A percentile compares a stretch with the other conserved stretches of the same genome.
Evolutionary conservation across 2,329 filamentous ascomycete species (phyloP).

Genomic region (Neurospora sp.): DNA sequence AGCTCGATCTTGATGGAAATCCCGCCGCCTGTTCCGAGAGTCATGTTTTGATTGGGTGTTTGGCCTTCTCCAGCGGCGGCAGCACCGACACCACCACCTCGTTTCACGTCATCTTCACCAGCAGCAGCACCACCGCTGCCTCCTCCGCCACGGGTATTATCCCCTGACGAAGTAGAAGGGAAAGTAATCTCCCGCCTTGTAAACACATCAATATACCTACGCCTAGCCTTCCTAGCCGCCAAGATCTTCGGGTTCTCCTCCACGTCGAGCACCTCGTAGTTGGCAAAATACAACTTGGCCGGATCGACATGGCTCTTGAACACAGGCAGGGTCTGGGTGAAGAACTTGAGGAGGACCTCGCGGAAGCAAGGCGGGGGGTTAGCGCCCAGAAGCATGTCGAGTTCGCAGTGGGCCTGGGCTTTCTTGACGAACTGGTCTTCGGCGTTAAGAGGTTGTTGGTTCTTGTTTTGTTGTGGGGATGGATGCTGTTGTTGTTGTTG

Average conservation of each 20-base stretch:
- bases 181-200: slow-evolving; percentile 27
- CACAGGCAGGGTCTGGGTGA: slow-evolving; percentile 46
- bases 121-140: neutral
- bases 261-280: slow-evolving; percentile 60
- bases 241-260: slow-evolving; percentile 45
- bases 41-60: neutral
- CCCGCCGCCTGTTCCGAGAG: slow-evolving; percentile 1
- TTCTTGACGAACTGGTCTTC: slow-evolving; percentile 35
- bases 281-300: slow-evolving; percentile 60
- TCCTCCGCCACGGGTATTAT: neutral
- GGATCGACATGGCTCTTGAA: slow-evolving; percentile 53
- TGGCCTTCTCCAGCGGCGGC: neutral
- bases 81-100: neutral
- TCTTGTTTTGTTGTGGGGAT: slow-evolving; percentile 13
- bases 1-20: slow-evolving; percentile 27
- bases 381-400: slow-evolving; percentile 40
- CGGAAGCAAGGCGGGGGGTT: slow-evolving; percentile 37
- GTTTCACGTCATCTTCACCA: neutral
- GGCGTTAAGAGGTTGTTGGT: slow-evolving; percentile 25
- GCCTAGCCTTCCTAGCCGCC: slow-evolving; percentile 25
- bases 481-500: slow-evolving; percentile 20
- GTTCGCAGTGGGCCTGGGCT: slow-evolving; percentile 39
- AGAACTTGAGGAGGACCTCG: slow-evolving; percentile 53
- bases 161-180: neutral
- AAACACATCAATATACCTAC: slow-evolving; percentile 44